Evolutionary conservation across 75 land plant species (phyloP).

Genomic region (Sequoiadendron giganteum): DNA sequence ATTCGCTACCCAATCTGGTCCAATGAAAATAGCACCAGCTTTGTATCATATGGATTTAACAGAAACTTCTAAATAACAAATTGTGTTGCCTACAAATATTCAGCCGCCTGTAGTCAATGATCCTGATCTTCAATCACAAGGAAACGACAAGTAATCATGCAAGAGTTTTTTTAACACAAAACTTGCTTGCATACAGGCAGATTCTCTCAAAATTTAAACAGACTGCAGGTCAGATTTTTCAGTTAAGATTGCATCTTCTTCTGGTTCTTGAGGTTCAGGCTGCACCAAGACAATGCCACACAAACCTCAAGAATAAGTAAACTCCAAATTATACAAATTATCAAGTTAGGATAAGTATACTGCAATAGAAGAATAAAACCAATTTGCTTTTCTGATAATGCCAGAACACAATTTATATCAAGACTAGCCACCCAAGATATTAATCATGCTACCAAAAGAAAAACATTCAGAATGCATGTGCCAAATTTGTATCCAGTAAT

Average conservation of each 20-base stretch:
- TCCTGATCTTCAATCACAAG: slow-evolving; percentile 7
- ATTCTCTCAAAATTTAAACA: slow-evolving; percentile 11
- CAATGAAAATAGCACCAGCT: not conserved
- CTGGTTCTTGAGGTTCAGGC: not conserved
- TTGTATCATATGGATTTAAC: not conserved
- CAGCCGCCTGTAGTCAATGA: not conserved
- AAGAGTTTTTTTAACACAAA: not conserved
- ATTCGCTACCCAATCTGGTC: not conserved
- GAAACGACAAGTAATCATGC: not conserved
- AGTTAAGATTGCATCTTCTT: not conserved
- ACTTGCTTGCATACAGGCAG: not conserved
- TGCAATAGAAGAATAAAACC: not conserved
- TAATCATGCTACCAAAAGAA: not conserved
- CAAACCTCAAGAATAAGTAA: slow-evolving; percentile 3
- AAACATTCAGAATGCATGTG: not conserved
- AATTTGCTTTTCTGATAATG: not conserved
- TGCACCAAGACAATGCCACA: not conserved
- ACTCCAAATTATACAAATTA: not conserved
- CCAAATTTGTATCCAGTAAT: slow-evolving; percentile 11
- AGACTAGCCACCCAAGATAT: not conserved
- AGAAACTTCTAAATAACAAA: not conserved
- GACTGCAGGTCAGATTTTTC: not conserved
- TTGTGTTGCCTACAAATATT: not conserved
- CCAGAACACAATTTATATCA: not conserved
- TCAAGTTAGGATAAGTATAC: not conserved